phyloP scores from a whole-genome alignment of 768 basidiomycete genomes.

The Tulasnella sp. region DNA sequence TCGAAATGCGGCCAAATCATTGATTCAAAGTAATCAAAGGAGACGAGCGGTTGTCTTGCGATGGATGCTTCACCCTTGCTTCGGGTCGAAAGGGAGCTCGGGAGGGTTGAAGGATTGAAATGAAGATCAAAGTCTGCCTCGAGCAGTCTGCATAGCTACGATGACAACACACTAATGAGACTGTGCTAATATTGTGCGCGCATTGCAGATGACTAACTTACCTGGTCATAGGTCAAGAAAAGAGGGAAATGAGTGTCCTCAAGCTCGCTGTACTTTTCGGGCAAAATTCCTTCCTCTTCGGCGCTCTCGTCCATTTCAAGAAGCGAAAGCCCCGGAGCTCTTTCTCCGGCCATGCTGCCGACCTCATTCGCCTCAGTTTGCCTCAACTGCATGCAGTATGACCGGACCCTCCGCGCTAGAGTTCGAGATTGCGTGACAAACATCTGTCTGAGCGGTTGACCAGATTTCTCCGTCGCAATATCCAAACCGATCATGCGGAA shows the following conservation, averaged over 20 bases:
- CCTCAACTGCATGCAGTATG: constrained; percentile 11
- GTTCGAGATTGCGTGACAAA: constrained; percentile 22
- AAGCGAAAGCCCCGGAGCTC: background rate
- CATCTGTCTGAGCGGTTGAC: constrained; percentile 13
- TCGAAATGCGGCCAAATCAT: constrained; percentile 12
- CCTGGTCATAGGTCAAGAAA: constrained; percentile 23
- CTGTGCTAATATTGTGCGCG: background rate
- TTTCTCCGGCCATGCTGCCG: background rate
- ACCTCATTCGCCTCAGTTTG: background rate
- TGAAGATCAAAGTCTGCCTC: background rate
- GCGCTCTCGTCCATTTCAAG: constrained; percentile 16
- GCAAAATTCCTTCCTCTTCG: constrained; percentile 1
- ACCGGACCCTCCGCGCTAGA: constrained; percentile 16
- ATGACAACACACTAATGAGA: background rate
- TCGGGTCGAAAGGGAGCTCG: too few species aligned
- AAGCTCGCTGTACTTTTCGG: constrained; percentile 17
- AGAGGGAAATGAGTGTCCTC: constrained; percentile 21
- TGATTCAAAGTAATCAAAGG: constrained; percentile 13
- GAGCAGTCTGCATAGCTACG: background rate
- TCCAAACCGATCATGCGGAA: constrained; percentile 20
- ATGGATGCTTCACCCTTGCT: background rate
- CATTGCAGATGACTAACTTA: background rate
- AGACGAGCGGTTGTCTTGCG: background rate
- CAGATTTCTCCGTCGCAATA: background rate
- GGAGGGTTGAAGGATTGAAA: background rate